Evolutionary conservation across 768 basidiomycete species (phyloP).

Genomic region (Podaxis sp.): DNA sequence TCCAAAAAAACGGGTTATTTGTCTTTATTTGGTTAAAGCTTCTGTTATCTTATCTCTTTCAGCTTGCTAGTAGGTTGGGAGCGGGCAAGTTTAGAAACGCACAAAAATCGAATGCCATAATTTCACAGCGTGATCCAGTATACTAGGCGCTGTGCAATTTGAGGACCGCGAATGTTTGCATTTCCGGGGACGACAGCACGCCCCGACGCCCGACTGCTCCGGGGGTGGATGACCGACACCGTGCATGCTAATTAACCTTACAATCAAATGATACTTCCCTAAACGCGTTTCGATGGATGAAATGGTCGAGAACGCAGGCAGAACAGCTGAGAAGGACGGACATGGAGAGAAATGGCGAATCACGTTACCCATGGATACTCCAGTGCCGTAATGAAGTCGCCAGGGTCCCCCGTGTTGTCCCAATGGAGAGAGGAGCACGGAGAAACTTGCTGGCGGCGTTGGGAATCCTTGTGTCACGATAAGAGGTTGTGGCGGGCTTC

Average conservation of each 20-base stretch:
- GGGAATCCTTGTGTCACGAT: neutral
- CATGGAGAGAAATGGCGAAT: neutral
- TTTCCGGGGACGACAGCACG: neutral
- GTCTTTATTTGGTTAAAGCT: neutral
- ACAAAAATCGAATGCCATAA: neutral
- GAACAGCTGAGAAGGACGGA: neutral
- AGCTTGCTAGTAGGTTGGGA: neutral
- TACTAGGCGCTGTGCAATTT: too few relatives aligned
- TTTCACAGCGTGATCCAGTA: too few relatives aligned
- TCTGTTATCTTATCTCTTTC: conserved; percentile 7
- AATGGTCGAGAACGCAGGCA: neutral
- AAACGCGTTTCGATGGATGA: neutral
- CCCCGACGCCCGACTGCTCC: neutral
- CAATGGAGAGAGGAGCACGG: neutral
- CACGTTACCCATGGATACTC: neutral
- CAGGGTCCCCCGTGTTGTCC: neutral
- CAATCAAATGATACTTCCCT: neutral
- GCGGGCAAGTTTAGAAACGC: neutral
- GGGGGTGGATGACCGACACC: neutral
- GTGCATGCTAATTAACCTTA: neutral
- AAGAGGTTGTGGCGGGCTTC: too few relatives aligned
- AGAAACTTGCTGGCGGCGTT: neutral
- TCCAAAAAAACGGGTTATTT: conserved; percentile 9
- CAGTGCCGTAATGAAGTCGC: conserved; percentile 3
- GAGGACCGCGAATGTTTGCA: neutral